A percentile compares a stretch with the other conserved stretches of the same genome.
phyloP scores from a whole-genome alignment of 768 basidiomycete genomes.

The Boletus sp. region DNA sequence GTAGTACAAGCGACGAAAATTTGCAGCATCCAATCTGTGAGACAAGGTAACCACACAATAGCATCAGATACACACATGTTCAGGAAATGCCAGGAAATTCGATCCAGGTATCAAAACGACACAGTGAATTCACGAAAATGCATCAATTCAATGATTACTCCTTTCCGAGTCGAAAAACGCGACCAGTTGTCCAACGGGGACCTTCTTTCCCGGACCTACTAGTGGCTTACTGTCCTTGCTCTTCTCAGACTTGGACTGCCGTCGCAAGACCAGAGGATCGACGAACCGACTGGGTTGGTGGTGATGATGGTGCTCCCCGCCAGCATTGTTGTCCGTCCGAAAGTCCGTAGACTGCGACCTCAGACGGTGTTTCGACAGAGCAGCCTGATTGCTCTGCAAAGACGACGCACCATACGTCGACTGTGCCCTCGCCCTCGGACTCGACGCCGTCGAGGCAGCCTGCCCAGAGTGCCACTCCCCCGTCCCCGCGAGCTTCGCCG shows the following conservation, averaged over 20 bases:
- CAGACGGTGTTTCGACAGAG: slow-evolving; percentile 26
- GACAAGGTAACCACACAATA: background rate
- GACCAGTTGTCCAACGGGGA: slow-evolving; percentile 72
- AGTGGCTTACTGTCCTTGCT: slow-evolving; percentile 40
- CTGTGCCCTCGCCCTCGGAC: slow-evolving; percentile 49
- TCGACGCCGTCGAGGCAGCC: slow-evolving; percentile 3
- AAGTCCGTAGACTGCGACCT: slow-evolving; percentile 41
- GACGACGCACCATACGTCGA: slow-evolving; percentile 48
- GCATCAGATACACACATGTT: background rate
- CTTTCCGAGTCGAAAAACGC: slow-evolving; percentile 70
- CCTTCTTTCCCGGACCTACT: slow-evolving; percentile 47
- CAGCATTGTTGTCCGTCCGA: slow-evolving; percentile 17
- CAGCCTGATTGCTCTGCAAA: slow-evolving; percentile 29
- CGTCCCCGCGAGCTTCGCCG: slow-evolving; percentile 31
- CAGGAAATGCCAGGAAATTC: background rate
- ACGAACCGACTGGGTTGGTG: slow-evolving; percentile 50
- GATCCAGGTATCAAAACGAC: background rate
- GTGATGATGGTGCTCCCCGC: slow-evolving; percentile 7
- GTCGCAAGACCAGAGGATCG: slow-evolving; percentile 70
- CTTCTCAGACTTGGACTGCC: slow-evolving; percentile 50
- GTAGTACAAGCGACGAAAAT: background rate
- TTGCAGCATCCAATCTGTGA: background rate
- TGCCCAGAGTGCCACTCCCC: slow-evolving; percentile 19
- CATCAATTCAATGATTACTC: slow-evolving; percentile 3
- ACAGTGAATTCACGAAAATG: background rate